Evolutionary conservation across 1,284 basidiomycete genomes (phyloP).

Genomic region (Phellinidium pouzarii): DNA sequence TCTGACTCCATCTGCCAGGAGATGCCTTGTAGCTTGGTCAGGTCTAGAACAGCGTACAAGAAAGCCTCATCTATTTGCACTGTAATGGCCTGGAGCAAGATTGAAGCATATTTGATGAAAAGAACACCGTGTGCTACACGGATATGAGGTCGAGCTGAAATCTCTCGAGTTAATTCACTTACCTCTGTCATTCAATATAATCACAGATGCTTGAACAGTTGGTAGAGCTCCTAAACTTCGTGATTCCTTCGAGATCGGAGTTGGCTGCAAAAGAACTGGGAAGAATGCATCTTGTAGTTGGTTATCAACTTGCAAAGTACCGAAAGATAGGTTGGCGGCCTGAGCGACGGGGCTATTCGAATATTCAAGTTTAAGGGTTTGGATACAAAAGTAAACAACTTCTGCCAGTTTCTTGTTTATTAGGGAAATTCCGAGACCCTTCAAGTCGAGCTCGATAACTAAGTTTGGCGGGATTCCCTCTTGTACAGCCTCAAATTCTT

Average conservation of each 20-base stretch:
- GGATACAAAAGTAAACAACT: slow-evolving; percentile 83
- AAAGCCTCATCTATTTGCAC: slow-evolving; percentile 98
- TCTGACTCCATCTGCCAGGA: slow-evolving; percentile 76
- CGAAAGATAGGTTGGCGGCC: slow-evolving; percentile 78
- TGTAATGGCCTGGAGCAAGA: slow-evolving; percentile 91
- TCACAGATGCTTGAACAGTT: slow-evolving; percentile 83
- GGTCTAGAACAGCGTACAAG: slow-evolving; percentile 86
- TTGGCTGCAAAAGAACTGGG: slow-evolving; percentile 95
- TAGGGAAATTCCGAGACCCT: slow-evolving; percentile 90
- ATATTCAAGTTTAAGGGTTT: slow-evolving; percentile 83
- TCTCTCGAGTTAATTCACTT: slow-evolving; percentile 19
- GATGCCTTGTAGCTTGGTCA: slow-evolving; percentile 86
- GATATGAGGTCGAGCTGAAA: neutral
- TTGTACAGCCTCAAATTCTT: slow-evolving; percentile 86
- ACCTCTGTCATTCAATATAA: slow-evolving; percentile 94
- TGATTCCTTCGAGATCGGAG: slow-evolving; percentile 81
- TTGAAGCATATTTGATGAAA: slow-evolving; percentile 96
- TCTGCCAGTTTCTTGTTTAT: slow-evolving; percentile 87
- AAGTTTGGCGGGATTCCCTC: slow-evolving; percentile 69
- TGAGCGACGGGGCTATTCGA: slow-evolving; percentile 78
- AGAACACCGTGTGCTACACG: slow-evolving; percentile 84
- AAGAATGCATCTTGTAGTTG: slow-evolving; percentile 95
- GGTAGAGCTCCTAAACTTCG: slow-evolving; percentile 82
- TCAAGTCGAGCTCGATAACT: slow-evolving; percentile 71
- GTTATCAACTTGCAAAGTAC: slow-evolving; percentile 93